Conservation (phyloP, 2,329 filamentous ascomycete genomes). For the Cryphonectria carpinicola region DNA sequence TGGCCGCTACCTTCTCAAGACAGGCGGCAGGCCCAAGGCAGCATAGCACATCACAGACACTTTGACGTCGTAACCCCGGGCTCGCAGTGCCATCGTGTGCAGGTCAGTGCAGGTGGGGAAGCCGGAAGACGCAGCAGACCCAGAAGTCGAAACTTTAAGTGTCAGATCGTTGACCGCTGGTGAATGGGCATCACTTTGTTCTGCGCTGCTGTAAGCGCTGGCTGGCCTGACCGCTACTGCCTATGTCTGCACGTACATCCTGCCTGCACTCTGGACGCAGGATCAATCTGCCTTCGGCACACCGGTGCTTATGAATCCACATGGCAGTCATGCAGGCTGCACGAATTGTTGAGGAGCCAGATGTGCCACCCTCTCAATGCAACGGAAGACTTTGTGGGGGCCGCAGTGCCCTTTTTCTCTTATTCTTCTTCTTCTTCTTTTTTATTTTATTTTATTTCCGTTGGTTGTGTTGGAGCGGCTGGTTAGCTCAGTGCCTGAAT, state of each 20-base stretch:
- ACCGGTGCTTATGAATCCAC: not conserved
- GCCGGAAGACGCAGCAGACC: not conserved
- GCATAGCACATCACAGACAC: slow-evolving; percentile 17
- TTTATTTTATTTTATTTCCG: not conserved
- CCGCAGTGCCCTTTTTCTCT: not conserved
- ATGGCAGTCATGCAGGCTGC: not conserved
- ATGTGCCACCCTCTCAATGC: not conserved
- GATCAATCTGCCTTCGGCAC: not conserved
- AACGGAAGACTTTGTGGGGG: not conserved
- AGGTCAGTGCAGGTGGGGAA: not conserved
- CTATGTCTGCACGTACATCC: not conserved
- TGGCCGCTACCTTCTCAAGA: not conserved
- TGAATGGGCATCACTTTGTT: not conserved
- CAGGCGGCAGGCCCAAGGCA: not conserved
- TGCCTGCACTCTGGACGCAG: not conserved
- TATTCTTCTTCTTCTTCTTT: no score
- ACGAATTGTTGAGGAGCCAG: not conserved
- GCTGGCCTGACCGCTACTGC: slow-evolving; percentile 4
- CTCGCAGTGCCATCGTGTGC: slow-evolving; percentile 19
- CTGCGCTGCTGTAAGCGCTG: slow-evolving; percentile 4
- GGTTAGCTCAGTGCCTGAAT: not conserved
- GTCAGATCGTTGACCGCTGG: not conserved
- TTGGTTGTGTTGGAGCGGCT: not conserved
- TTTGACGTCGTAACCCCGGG: slow-evolving; percentile 2
- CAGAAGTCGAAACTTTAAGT: not conserved